phyloP scores from a whole-genome alignment of 495 filamentous ascomycete species.

The Talaromyces liani region DNA sequence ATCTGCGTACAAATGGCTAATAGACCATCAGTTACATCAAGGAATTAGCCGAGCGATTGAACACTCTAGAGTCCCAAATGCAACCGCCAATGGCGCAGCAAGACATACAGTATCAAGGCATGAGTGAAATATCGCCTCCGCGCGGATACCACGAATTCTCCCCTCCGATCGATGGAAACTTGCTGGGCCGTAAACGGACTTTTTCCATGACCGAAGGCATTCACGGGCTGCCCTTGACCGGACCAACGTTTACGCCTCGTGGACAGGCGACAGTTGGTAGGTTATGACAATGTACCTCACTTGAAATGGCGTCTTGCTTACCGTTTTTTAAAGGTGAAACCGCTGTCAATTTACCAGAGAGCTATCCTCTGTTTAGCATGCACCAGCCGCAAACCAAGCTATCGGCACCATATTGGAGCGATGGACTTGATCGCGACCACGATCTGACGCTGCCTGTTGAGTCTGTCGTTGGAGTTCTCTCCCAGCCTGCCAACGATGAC shows the following conservation, averaged over 20 bases:
- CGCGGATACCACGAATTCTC: slow-evolving; percentile 42
- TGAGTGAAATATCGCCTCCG: slow-evolving; percentile 40
- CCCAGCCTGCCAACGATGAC: slow-evolving; percentile 19
- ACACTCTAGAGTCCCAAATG: slow-evolving; percentile 69
- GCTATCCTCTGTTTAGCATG: slow-evolving; percentile 6
- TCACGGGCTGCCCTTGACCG: slow-evolving; percentile 37
- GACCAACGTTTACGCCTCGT: slow-evolving; percentile 36
- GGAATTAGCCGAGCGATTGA: slow-evolving; percentile 82
- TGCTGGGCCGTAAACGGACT: slow-evolving; percentile 45
- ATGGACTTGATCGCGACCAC: slow-evolving; percentile 16
- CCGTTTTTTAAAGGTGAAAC: slow-evolving; percentile 2
- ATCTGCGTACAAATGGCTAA: neutral
- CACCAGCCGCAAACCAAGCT: neutral
- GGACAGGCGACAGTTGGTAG: slow-evolving; percentile 12
- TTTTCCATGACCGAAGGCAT: slow-evolving; percentile 50
- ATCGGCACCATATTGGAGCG: slow-evolving; percentile 5
- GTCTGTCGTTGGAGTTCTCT: slow-evolving; percentile 1
- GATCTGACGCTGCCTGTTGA: slow-evolving; percentile 18
- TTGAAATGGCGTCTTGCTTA: neutral
- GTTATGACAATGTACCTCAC: neutral
- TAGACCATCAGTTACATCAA: slow-evolving; percentile 72
- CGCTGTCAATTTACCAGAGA: slow-evolving; percentile 8
- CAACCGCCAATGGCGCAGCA: slow-evolving; percentile 39
- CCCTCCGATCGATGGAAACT: slow-evolving; percentile 33
- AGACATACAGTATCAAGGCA: slow-evolving; percentile 37